A percentile compares a stretch with the other conserved stretches of the same genome.
Conservation (phyloP, 306 rosid species). For the Sphenostylis stenocarpa region DNA sequence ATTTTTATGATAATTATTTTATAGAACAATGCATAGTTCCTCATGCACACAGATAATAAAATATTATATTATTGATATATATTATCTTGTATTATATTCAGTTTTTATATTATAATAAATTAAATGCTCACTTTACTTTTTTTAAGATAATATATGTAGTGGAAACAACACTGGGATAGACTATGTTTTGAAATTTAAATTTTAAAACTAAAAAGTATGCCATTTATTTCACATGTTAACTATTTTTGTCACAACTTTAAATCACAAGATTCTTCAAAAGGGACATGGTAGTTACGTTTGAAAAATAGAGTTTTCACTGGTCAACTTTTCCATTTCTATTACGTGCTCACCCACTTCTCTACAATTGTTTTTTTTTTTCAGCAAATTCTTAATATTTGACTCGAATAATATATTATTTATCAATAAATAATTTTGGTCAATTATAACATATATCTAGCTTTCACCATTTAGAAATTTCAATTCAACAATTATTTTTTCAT, state of each 20-base stretch:
- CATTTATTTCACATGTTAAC: not conserved
- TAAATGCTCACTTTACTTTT: not conserved
- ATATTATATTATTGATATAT: not conserved
- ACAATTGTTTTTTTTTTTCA: not conserved
- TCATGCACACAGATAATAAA: not conserved
- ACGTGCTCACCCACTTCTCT: not conserved
- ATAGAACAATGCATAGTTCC: not conserved
- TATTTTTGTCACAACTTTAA: not conserved
- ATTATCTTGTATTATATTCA: not conserved
- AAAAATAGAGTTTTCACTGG: not conserved
- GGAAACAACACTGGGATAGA: not conserved
- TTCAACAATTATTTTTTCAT: not conserved
- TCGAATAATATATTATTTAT: not conserved
- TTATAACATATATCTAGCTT: not conserved
- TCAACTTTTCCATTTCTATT: not conserved
- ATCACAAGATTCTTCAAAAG: not conserved
- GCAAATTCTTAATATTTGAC: not conserved
- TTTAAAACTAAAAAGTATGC: not conserved
- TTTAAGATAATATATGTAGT: not conserved
- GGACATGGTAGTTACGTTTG: not conserved
- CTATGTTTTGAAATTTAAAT: not conserved
- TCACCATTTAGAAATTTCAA: not conserved
- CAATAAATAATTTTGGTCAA: not conserved
- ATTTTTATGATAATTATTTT: not conserved
- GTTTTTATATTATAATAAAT: not conserved